Base-by-base conservation (phyloP, 2,329 filamentous ascomycete genomes). In the Xylariales sp. region DNA sequence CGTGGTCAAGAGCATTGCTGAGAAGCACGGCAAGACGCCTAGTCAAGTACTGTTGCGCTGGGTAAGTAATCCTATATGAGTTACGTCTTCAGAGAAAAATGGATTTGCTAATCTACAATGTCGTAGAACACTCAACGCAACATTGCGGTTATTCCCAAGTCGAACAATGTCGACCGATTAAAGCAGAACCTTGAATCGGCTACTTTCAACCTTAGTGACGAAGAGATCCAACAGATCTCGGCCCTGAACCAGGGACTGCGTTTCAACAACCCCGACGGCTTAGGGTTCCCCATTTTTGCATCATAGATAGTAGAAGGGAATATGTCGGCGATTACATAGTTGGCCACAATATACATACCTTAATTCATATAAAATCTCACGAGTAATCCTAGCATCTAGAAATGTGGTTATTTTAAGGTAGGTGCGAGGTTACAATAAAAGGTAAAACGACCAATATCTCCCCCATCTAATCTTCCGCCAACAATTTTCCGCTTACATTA, bases 1-100 rank as follows among this genome's bases (percentile, higher is more conserved):
- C n/a, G 75, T 79, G 6, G 79, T 91, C 73, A 87, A 84, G 77
- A 77, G 74, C 55, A 83, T 87, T 67, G 85, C 88, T 0, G 78
- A 81, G 64, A 89, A 87, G 78, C 81, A 88, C 59, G 79, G 80
- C 71, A 88, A 87, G 79, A 86, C 87, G 0, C 84, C 89, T 0
- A 87, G 89, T 2, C 90, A 92, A 82, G 84, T 91, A 0, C 80
- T 91, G 61, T 81, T 92, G 54, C 83, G 89, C 53, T 91, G 89
- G 90, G 85, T 69, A 58, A 58, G 23, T 49, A n/a, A 12, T 9
- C 10, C 23, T 32, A 12, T 50, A 0, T 12, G 6, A 4, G 18
- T 18, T n/a, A 32, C 23, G 5, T 28, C 3, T 28, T 28, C 3
- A 30, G 5, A 41, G 36, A n/a, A n/a, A n/a, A n/a, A 28, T 9